phyloP scores from a whole-genome alignment of 2,329 filamentous ascomycete genomes.

The Diaporthe citrichinensis region DNA sequence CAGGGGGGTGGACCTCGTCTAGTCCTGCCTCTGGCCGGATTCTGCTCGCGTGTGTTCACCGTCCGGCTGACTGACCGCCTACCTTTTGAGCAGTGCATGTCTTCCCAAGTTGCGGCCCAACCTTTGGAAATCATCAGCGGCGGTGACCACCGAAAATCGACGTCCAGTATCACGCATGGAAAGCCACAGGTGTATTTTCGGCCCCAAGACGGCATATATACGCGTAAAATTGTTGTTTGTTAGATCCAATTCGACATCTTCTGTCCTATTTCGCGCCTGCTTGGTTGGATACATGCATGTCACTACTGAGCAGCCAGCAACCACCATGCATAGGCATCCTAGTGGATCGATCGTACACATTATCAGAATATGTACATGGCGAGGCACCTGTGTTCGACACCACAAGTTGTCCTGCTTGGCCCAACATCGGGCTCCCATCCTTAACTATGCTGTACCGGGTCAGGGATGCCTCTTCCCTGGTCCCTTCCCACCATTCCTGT shows the following conservation, averaged over 20 bases:
- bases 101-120: neutral
- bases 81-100: neutral
- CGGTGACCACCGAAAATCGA: slow-evolving; percentile 12
- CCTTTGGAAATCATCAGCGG: neutral
- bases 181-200: neutral
- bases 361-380: slow-evolving; percentile 19
- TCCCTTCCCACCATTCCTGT: neutral
- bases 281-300: neutral
- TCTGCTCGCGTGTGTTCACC: too few species aligned
- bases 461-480: neutral
- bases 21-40: slow-evolving; percentile 10
- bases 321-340: neutral
- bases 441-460: neutral
- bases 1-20: neutral
- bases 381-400: neutral
- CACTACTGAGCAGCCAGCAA: neutral
- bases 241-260: neutral
- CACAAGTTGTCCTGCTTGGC: neutral
- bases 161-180: neutral
- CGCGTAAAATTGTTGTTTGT: neutral
- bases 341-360: neutral
- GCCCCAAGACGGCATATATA: neutral
- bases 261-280: neutral
- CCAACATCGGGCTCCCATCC: slow-evolving; percentile 1
- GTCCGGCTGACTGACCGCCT: neutral